A percentile compares a stretch with the other conserved stretches of the same genome.
These are phyloP conservation scores for Penicillium crystallinum DNA, from an alignment of 495 filamentous ascomycete genomes.

Conservation along the genomic window DNA sequence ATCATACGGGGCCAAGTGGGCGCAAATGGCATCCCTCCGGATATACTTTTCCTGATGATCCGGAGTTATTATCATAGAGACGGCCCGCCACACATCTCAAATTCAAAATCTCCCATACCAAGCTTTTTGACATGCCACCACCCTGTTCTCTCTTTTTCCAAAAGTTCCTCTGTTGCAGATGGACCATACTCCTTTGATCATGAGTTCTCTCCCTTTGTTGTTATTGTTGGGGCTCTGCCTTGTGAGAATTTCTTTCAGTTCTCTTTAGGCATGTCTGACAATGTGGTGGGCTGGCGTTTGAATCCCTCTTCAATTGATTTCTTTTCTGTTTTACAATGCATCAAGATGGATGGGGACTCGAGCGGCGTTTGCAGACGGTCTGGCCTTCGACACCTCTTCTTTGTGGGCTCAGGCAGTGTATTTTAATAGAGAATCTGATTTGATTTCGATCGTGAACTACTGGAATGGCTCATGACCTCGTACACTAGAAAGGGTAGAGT, in stretches of 20 bases:
- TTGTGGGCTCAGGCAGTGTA: slow-evolving; percentile 10
- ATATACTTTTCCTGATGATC: slow-evolving; percentile 11
- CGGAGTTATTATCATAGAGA: slow-evolving; percentile 1
- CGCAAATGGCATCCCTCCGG: slow-evolving; percentile 15
- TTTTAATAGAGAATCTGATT: slow-evolving; percentile 17
- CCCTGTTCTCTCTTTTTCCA: background rate
- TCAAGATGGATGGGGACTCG: slow-evolving; percentile 18
- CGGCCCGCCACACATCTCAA: background rate
- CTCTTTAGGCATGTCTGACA: background rate
- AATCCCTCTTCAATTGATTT: slow-evolving; percentile 2
- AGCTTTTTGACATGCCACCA: background rate
- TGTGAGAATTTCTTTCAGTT: background rate
- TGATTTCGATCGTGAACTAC: background rate
- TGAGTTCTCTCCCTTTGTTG: background rate
- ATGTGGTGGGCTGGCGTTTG: background rate
- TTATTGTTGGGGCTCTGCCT: background rate
- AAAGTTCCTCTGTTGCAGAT: background rate
- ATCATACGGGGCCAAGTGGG: background rate
- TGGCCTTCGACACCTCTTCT: slow-evolving; percentile 12
- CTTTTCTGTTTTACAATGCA: slow-evolving; percentile 13
- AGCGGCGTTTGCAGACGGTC: slow-evolving; percentile 20
- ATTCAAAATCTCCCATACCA: background rate
- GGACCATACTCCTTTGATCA: background rate
- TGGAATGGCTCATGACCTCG: too few species aligned
- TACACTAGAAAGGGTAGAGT: background rate